A percentile compares a stretch with the other conserved stretches of the same genome.
phyloP scores from a whole-genome alignment of 2,329 filamentous ascomycete species.

The Alternaria incomplexa region DNA sequence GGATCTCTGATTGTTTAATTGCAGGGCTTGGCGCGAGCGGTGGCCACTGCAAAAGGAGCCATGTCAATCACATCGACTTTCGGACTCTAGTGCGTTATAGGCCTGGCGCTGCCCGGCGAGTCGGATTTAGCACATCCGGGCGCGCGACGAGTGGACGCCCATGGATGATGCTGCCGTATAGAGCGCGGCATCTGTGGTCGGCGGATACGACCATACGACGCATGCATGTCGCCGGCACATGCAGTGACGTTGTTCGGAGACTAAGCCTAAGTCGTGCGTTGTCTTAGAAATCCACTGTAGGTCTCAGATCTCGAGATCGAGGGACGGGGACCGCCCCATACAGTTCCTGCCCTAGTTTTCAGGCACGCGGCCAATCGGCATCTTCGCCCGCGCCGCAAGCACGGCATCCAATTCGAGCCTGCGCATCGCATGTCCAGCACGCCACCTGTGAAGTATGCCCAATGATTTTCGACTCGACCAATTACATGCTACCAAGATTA shows the following conservation, averaged over 20 bases:
- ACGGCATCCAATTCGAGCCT: neutral
- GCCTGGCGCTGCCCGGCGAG: slow-evolving; percentile 8
- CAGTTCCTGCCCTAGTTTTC: neutral
- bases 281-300: neutral
- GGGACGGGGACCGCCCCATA: neutral
- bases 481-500: neutral
- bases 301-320: slow-evolving; percentile 8
- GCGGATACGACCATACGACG: neutral
- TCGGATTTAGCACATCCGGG: slow-evolving; percentile 8
- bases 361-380: slow-evolving; percentile 22
- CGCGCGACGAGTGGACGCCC: neutral
- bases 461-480: neutral
- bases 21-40: slow-evolving; percentile 17
- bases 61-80: slow-evolving; percentile 1
- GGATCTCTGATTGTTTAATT: slow-evolving; percentile 21
- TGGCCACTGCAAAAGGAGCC: slow-evolving; percentile 17
- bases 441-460: neutral
- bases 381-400: neutral
- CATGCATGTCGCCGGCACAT: neutral
- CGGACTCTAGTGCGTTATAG: slow-evolving; percentile 1
- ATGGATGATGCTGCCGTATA: slow-evolving; percentile 3
- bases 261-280: neutral
- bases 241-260: neutral
- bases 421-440: slow-evolving; percentile 8
- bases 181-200: neutral